phyloP scores from a whole-genome alignment of 495 filamentous ascomycete genomes.

The Bacidia rubella region DNA sequence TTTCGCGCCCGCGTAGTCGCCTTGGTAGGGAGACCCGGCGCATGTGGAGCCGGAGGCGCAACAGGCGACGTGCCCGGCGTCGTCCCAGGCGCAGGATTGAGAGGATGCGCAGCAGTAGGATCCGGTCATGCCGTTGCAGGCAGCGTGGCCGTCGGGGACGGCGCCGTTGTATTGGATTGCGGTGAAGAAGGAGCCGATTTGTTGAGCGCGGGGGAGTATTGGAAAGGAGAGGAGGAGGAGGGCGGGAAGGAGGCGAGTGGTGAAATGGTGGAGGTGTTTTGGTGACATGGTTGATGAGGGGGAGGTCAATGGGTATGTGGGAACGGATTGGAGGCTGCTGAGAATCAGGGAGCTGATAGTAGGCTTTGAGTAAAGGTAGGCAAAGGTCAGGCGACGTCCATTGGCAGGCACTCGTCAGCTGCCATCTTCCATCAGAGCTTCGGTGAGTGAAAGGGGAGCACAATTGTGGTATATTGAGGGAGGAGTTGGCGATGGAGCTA shows the following conservation, averaged over 20 bases:
- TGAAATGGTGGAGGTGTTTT: neutral
- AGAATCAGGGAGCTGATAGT: neutral
- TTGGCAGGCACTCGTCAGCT: neutral
- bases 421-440: neutral
- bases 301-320: neutral
- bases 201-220: neutral
- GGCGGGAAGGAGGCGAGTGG: neutral
- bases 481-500: neutral
- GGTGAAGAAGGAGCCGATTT: conserved; percentile 14
- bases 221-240: conserved; percentile 1
- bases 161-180: conserved; percentile 14
- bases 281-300: neutral
- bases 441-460: neutral
- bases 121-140: conserved; percentile 9
- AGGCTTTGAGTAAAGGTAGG: too few species aligned
- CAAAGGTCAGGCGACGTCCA: neutral
- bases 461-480: neutral
- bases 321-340: neutral
- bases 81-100: conserved; percentile 14
- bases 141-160: conserved; percentile 1
- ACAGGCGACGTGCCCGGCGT: conserved; percentile 11
- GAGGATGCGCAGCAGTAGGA: conserved; percentile 8
- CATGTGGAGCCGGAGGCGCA: conserved; percentile 10
- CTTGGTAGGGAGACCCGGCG: conserved; percentile 6
- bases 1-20: neutral